Conservation (phyloP, 371 early-diverging fungal species). For the Mucor sp. region DNA sequence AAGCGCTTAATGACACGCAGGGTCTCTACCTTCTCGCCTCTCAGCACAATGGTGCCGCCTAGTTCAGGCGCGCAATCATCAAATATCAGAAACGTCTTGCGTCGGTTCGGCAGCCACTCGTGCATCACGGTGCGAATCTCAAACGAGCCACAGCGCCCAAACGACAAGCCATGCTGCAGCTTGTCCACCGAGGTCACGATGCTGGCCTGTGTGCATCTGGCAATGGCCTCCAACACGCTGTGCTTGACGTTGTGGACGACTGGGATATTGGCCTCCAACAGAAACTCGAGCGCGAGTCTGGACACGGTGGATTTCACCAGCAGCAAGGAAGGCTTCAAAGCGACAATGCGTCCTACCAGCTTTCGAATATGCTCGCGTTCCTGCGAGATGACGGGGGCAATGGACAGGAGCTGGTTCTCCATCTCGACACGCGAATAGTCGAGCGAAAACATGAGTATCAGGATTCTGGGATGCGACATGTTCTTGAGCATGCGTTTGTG, state of each 20-base stretch:
- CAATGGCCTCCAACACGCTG: slow-evolving; percentile 80
- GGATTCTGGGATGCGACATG: slow-evolving; percentile 73
- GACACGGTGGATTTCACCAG: slow-evolving; percentile 85
- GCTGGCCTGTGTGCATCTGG: slow-evolving; percentile 85
- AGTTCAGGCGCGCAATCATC: slow-evolving; percentile 82
- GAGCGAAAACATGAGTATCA: slow-evolving; percentile 86
- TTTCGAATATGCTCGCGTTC: slow-evolving; percentile 84
- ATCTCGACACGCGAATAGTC: slow-evolving; percentile 85
- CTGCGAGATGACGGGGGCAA: slow-evolving; percentile 82
- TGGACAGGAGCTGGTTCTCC: slow-evolving; percentile 77
- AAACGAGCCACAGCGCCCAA: slow-evolving; percentile 85
- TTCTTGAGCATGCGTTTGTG: slow-evolving; percentile 86
- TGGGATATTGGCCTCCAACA: slow-evolving; percentile 76
- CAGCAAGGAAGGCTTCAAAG: slow-evolving; percentile 79
- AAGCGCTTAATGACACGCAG: slow-evolving; percentile 79
- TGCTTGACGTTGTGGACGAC: slow-evolving; percentile 89
- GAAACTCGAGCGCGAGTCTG: slow-evolving; percentile 80
- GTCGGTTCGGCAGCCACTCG: slow-evolving; percentile 26
- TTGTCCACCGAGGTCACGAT: slow-evolving; percentile 85
- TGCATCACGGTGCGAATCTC: slow-evolving; percentile 81
- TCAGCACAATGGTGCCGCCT: slow-evolving; percentile 87
- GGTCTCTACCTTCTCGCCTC: slow-evolving; percentile 71
- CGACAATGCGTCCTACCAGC: slow-evolving; percentile 79
- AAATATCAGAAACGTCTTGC: slow-evolving; percentile 87
- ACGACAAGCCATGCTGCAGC: slow-evolving; percentile 66